A percentile compares a stretch with the other conserved stretches of the same genome.
Conservation (phyloP, 139 green algal species). For the Micractinium sp. region DNA sequence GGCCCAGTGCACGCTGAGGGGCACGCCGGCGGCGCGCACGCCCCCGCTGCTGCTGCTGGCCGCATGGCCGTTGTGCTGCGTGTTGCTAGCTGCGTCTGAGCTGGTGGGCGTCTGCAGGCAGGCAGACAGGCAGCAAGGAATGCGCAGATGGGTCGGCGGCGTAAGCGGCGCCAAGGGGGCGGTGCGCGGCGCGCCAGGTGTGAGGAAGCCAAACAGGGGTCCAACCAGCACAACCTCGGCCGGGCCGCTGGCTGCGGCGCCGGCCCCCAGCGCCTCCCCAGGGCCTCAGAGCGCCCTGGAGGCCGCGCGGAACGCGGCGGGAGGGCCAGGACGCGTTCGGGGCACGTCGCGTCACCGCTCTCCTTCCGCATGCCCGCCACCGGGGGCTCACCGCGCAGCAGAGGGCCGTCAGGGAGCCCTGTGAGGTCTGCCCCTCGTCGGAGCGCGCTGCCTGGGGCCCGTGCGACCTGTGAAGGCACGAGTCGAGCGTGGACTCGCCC, state of each 20-base stretch:
- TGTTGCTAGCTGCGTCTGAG: background rate
- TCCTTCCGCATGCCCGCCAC: background rate
- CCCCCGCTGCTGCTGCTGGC: background rate
- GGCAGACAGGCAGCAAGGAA: background rate
- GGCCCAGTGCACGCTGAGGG: slow-evolving; percentile 18
- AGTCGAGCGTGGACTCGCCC: background rate
- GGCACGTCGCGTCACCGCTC: no score
- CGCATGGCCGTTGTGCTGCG: background rate
- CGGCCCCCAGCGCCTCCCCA: no score
- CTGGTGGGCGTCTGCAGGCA: slow-evolving; percentile 17
- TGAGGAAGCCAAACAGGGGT: background rate
- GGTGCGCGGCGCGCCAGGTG: background rate
- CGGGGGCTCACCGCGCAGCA: background rate
- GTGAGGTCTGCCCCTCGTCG: background rate
- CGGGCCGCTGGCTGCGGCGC: no score
- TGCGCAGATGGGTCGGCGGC: background rate
- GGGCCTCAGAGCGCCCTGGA: no score
- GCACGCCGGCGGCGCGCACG: background rate
- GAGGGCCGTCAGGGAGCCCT: background rate
- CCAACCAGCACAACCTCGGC: no score
- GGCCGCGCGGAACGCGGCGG: no score
- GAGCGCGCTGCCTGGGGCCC: background rate
- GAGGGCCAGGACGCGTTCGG: no score
- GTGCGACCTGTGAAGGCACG: background rate
- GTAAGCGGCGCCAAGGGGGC: background rate